Evolutionary conservation across 2,329 filamentous ascomycete genomes (phyloP).

Genomic region (Plenodomus tracheiphilus): DNA sequence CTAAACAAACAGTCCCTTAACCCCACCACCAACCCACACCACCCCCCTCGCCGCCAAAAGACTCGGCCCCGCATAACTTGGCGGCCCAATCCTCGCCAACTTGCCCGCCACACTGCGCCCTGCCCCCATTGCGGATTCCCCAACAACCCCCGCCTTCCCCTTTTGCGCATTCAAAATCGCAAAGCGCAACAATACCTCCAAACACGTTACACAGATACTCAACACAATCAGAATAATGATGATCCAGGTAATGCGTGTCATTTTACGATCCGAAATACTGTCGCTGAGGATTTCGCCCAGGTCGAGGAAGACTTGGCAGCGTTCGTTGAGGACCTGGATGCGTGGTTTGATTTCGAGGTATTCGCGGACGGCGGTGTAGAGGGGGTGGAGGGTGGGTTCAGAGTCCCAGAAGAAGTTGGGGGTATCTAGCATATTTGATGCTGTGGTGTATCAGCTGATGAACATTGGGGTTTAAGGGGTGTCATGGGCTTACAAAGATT

Average conservation of each 20-base stretch:
- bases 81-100: conserved; percentile 12
- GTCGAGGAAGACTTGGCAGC: conserved; percentile 94
- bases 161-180: conserved; percentile 35
- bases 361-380: conserved; percentile 92
- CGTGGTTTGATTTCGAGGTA: conserved; percentile 97
- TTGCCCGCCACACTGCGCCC: background rate
- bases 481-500: conserved; percentile 79
- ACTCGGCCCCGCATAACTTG: conserved; percentile 32
- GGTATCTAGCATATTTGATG: conserved; percentile 92
- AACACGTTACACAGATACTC: conserved; percentile 86
- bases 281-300: conserved; percentile 93
- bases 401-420: conserved; percentile 99
- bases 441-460: conserved; percentile 56
- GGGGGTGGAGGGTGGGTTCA: conserved; percentile 89
- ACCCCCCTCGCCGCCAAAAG: conserved; percentile 28
- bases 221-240: conserved; percentile 91
- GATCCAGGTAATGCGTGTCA: conserved; percentile 97
- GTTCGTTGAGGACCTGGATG: conserved; percentile 95
- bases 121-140: background rate
- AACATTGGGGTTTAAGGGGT: no score
- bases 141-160: conserved; percentile 18
- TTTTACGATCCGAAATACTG: conserved; percentile 89
- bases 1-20: conserved; percentile 18
- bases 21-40: conserved; percentile 27
- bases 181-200: conserved; percentile 86